Percentiles rank a stretch among this genome's conserved stretches.
Conservation (phyloP, 192 early-diverging fungal species). For the Coemansia sp. region DNA sequence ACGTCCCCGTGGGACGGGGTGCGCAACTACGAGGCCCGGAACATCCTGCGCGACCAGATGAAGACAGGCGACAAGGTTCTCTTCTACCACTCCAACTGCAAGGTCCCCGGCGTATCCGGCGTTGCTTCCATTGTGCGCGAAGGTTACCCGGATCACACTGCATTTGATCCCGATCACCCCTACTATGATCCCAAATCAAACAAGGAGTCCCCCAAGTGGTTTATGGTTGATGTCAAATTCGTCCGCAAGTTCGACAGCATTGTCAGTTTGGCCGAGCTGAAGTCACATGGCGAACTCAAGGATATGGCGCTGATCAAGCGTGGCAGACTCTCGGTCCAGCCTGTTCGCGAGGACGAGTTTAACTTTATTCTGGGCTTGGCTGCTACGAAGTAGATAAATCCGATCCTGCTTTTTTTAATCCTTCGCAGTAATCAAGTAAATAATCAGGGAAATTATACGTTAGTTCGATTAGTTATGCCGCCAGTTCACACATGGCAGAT, state of each 20-base stretch:
- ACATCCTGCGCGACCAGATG: constrained; percentile 77
- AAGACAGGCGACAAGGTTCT: constrained; percentile 68
- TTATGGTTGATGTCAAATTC: constrained; percentile 83
- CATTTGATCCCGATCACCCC: constrained; percentile 68
- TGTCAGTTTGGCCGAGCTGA: constrained; percentile 68
- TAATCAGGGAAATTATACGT: no score
- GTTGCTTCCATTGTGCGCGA: constrained; percentile 60
- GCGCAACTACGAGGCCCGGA: constrained; percentile 79
- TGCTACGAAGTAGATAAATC: not conserved
- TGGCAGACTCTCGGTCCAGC: constrained; percentile 77
- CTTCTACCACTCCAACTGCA: constrained; percentile 90
- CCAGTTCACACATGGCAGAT: not conserved
- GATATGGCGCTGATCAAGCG: constrained; percentile 71
- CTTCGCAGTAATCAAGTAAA: no score
- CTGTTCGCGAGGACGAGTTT: constrained; percentile 62
- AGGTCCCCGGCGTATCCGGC: constrained; percentile 79
- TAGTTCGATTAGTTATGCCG: no score
- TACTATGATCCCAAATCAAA: constrained; percentile 80
- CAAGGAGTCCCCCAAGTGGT: constrained; percentile 72
- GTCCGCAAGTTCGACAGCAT: constrained; percentile 63
- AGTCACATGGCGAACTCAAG: constrained; percentile 55
- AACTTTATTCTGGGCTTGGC: constrained; percentile 63
- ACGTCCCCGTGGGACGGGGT: constrained; percentile 81
- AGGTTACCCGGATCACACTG: constrained; percentile 75
- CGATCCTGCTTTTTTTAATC: not conserved